Evolutionary conservation across 441 rosid species (phyloP).

Genomic region (Populus hybrid): DNA sequence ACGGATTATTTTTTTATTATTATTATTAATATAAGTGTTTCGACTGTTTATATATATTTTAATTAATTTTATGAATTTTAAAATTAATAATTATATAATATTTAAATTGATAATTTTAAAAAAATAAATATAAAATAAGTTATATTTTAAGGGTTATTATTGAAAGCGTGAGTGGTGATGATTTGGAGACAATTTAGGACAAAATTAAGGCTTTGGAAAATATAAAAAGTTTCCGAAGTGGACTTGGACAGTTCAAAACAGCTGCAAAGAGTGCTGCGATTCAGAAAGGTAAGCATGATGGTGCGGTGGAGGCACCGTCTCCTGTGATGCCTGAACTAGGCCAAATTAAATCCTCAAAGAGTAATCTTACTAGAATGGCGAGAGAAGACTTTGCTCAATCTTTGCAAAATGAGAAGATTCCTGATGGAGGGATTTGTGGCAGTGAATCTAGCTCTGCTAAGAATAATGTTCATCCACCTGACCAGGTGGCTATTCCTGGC

Average conservation of each 20-base stretch:
- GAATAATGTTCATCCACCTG: constrained; percentile 20
- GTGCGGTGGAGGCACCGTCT: constrained; percentile 17
- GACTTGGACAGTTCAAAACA: constrained; percentile 35
- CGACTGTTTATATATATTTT: too few relatives aligned
- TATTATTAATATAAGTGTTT: too few relatives aligned
- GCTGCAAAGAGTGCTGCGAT: constrained; percentile 11
- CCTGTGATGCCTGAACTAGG: constrained; percentile 15
- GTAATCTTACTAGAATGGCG: constrained; percentile 15
- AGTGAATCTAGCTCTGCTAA: neutral
- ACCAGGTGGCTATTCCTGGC: constrained; percentile 20
- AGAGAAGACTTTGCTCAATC: constrained; percentile 2
- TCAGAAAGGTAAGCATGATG: constrained; percentile 22
- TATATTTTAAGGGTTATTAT: too few relatives aligned
- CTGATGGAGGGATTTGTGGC: neutral
- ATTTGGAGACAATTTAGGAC: constrained; percentile 59
- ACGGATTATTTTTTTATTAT: too few relatives aligned
- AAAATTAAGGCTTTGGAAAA: constrained; percentile 78
- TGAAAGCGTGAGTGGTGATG: constrained; percentile 18
- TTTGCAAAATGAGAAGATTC: neutral
- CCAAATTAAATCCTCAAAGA: constrained; percentile 20
- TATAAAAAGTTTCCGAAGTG: constrained; percentile 56
- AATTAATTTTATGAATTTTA: too few relatives aligned
- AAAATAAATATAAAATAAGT: too few relatives aligned
- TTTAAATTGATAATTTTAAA: too few relatives aligned
- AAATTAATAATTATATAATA: too few relatives aligned